Conservation (phyloP, 2,329 filamentous ascomycete species). For the Bipolaris oryzae region DNA sequence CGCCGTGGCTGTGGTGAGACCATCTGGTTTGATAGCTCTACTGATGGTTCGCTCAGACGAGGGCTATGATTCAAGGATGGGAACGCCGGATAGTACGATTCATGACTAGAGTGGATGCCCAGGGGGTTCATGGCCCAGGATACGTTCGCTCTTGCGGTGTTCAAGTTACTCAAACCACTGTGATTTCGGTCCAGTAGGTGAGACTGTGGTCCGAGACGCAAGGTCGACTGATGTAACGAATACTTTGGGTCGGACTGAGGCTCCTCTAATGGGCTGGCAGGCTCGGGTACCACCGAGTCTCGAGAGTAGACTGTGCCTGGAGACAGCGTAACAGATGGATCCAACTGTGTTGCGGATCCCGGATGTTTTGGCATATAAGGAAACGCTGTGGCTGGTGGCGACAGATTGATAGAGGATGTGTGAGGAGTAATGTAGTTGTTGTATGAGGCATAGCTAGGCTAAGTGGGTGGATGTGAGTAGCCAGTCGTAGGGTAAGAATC, state of each 20-base stretch:
- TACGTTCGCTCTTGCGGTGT: constrained; percentile 44
- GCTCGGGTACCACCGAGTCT: constrained; percentile 30
- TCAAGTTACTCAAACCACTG: constrained; percentile 54
- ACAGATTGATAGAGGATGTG: constrained; percentile 35
- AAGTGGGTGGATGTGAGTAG: constrained; percentile 15
- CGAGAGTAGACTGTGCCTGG: constrained; percentile 40
- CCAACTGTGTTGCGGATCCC: constrained; percentile 23
- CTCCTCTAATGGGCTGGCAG: constrained; percentile 29
- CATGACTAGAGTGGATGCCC: constrained; percentile 45
- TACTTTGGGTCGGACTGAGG: constrained; percentile 21
- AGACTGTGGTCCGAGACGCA: constrained; percentile 16
- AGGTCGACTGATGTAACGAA: constrained; percentile 17
- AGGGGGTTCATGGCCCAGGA: constrained; percentile 51
- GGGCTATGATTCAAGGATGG: constrained; percentile 35
- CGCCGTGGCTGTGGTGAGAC: constrained; percentile 49
- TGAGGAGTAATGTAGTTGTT: constrained; percentile 43
- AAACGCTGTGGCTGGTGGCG: constrained; percentile 28
- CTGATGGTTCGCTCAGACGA: constrained; percentile 42
- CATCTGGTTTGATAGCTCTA: constrained; percentile 36
- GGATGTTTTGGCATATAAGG: constrained; percentile 32
- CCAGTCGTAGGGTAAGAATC: constrained; percentile 10
- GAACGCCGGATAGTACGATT: constrained; percentile 43
- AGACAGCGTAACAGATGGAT: constrained; percentile 36
- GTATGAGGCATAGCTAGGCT: constrained; percentile 39
- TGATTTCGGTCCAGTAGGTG: constrained; percentile 41